phyloP scores from a whole-genome alignment of 768 basidiomycete species.

The Lentinula detonsa region DNA sequence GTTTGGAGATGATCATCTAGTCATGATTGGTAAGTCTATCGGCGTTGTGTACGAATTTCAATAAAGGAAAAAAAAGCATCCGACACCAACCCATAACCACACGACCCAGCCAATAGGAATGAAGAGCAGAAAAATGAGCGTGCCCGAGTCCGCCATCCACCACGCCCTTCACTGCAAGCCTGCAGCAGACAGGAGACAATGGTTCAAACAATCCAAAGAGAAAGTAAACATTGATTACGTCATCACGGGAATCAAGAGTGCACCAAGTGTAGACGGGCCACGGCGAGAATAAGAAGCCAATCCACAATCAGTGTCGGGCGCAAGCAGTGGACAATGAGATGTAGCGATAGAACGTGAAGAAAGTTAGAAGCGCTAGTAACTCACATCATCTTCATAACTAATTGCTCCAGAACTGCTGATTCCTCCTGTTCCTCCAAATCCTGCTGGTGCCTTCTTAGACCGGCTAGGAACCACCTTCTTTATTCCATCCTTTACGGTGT shows the following conservation, averaged over 20 bases:
- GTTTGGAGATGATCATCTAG: constrained; percentile 87
- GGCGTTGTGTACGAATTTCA: constrained; percentile 7
- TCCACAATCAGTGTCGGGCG: not conserved
- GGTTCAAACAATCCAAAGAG: constrained; percentile 16
- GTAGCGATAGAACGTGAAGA: not conserved
- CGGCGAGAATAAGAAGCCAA: not conserved
- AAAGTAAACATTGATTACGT: constrained; percentile 44
- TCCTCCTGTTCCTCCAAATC: constrained; percentile 36
- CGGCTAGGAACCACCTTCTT: constrained; percentile 41
- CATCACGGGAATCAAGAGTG: constrained; percentile 17
- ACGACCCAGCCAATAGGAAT: constrained; percentile 58
- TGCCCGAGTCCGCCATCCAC: constrained; percentile 33
- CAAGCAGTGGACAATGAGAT: not conserved
- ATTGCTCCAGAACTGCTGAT: constrained; percentile 48
- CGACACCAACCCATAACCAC: constrained; percentile 60
- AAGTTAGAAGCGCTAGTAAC: constrained; percentile 19
- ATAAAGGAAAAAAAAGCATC: constrained; percentile 13
- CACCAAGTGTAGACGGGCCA: constrained; percentile 4
- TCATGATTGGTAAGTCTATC: constrained; percentile 13
- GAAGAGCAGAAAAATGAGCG: constrained; percentile 57
- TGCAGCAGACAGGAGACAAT: not conserved
- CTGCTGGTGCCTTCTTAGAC: constrained; percentile 27
- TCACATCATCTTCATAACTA: constrained; percentile 70
- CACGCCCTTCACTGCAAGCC: not conserved
- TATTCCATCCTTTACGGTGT: constrained; percentile 48